These are phyloP conservation scores for Mycena filopes DNA, from an alignment of 768 basidiomycete species.

Conservation along the genomic window DNA sequence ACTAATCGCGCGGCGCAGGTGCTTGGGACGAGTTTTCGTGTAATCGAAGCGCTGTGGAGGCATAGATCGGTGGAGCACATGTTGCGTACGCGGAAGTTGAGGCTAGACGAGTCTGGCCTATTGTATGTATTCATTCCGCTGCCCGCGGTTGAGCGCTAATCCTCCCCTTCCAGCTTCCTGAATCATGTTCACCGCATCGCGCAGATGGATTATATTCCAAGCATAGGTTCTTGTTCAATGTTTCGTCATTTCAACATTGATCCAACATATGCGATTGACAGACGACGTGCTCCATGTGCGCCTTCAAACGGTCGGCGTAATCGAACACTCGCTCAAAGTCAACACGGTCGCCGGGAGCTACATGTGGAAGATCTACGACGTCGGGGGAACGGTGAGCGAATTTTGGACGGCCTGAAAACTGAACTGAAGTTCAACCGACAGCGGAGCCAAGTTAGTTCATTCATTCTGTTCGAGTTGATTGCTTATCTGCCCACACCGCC, in stretches of 20 bases:
- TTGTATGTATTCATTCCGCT: slow-evolving; percentile 57
- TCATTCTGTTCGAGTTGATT: slow-evolving; percentile 19
- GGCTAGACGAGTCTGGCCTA: slow-evolving; percentile 78
- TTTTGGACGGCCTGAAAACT: slow-evolving; percentile 14
- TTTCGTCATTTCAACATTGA: not conserved
- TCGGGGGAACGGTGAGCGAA: slow-evolving; percentile 79
- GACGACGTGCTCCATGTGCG: slow-evolving; percentile 85
- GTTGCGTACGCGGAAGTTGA: slow-evolving; percentile 65
- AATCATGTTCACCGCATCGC: slow-evolving; percentile 72
- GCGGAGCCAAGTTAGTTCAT: slow-evolving; percentile 65
- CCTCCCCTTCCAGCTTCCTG: slow-evolving; percentile 64
- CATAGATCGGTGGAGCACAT: slow-evolving; percentile 73
- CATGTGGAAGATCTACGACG: slow-evolving; percentile 85
- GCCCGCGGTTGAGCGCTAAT: slow-evolving; percentile 10
- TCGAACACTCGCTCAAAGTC: slow-evolving; percentile 80
- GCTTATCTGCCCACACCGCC: slow-evolving; percentile 30
- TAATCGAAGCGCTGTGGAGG: slow-evolving; percentile 74
- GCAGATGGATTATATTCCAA: slow-evolving; percentile 75
- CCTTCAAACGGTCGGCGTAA: slow-evolving; percentile 82
- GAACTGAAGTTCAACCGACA: slow-evolving; percentile 38
- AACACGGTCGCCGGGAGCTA: slow-evolving; percentile 69
- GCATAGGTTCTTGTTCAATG: slow-evolving; percentile 60
- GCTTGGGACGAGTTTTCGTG: slow-evolving; percentile 57
- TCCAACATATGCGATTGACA: slow-evolving; percentile 43
- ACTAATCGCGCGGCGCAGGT: slow-evolving; percentile 65